Evolutionary conservation across 1,284 basidiomycete genomes (phyloP), one percentile per base, ranked within the genome.

Genomic region (Moniliophthora roreri): DNA sequence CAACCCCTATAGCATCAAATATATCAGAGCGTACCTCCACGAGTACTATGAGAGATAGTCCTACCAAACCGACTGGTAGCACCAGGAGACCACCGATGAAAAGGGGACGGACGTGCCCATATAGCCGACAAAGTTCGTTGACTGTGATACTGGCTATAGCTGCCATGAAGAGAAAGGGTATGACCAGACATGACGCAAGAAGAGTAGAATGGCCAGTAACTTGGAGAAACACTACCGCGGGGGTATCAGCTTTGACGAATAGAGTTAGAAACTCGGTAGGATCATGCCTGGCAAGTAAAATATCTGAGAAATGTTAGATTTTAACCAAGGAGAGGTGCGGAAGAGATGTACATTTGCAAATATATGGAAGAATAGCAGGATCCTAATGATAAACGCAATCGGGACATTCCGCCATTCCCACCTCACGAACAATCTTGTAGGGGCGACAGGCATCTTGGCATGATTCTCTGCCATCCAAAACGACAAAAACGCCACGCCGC

Each of bases 351-450:
- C 68, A 51, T 60, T 63, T 16, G 67, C 61, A 57, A 63, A 71
- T 15, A 69, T 56, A 51, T 68, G 69, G 58, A 69, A 71, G 57
- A 70, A 70, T 26, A 68, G 52, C 26, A 69, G 54, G 10, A 60
- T 61, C 20, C 68, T 59, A 3, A 58, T 56, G 13, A 66, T 66
- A 62, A 68, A 62, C 51, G 68, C 66, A 23, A 70, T 59, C 5
- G 68, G 64, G 4, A 70, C 66, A 48, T 71, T 71, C 28, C 69
- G 60, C 63, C 64, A 69, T 49, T 62, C 62, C 68, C 69, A 67
- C 46, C 57, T 51, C 18, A 58, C 57, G 41, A 69, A 70, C 44
- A 69, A 53, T 8, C 57, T 47, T 44, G 66, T 52, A 3, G 68
- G 68, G 1, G 65, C 63, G 13, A 71, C 58, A 8, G 67, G 69